These are phyloP conservation scores for Fremontodendron californicum DNA, from an alignment of 345 rosid species.

Conservation along the genomic window DNA sequence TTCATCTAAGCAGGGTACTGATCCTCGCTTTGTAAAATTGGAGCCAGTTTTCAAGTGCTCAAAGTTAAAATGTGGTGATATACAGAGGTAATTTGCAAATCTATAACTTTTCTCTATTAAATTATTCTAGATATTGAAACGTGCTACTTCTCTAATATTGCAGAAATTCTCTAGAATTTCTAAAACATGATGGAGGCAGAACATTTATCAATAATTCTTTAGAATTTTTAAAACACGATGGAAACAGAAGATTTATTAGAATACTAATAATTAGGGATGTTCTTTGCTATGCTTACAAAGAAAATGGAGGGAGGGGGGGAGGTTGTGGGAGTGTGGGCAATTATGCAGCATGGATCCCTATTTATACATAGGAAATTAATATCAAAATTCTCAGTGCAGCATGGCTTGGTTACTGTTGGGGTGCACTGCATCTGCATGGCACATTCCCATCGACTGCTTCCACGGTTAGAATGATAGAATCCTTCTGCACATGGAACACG, in stretches of 20 bases:
- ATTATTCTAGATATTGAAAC: neutral
- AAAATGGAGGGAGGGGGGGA: neutral
- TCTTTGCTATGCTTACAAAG: neutral
- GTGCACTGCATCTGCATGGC: neutral
- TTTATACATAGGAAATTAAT: neutral
- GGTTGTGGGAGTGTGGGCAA: neutral
- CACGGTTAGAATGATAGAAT: neutral
- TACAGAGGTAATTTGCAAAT: constrained; percentile 52
- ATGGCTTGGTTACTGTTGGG: neutral
- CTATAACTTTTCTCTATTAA: neutral
- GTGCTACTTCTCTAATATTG: neutral
- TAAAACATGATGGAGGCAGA: neutral
- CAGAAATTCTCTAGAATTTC: neutral
- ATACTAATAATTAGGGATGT: neutral
- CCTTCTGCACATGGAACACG: neutral
- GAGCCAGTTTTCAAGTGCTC: constrained; percentile 85
- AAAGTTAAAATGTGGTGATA: constrained; percentile 55
- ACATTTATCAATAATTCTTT: neutral
- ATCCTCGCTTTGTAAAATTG: constrained; percentile 86
- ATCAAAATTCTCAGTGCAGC: neutral
- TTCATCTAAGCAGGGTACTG: constrained; percentile 51
- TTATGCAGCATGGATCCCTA: neutral
- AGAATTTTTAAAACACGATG: neutral
- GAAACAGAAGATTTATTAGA: neutral
- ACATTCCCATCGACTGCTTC: neutral